Conservation (phyloP, 495 filamentous ascomycete genomes). For the Talaromyces adpressus region DNA sequence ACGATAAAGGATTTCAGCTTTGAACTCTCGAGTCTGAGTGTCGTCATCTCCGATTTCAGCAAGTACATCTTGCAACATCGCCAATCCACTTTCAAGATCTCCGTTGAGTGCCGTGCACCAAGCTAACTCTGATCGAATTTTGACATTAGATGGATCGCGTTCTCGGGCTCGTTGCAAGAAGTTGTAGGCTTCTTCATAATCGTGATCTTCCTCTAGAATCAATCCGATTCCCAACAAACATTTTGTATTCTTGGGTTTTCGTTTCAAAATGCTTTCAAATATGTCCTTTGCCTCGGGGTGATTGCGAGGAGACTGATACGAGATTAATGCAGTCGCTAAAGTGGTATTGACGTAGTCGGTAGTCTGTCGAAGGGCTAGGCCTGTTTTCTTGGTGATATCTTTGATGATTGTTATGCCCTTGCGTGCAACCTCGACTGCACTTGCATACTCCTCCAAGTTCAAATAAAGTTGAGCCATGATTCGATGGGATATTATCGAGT, state of each 20-base stretch:
- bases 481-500: constrained; percentile 76
- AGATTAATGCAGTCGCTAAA: constrained; percentile 75
- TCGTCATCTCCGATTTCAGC: constrained; percentile 47
- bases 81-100: constrained; percentile 54
- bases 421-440: constrained; percentile 67
- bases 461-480: constrained; percentile 82
- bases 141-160: constrained; percentile 63
- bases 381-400: constrained; percentile 56
- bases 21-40: constrained; percentile 57
- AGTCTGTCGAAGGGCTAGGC: constrained; percentile 57
- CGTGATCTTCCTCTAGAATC: constrained; percentile 86
- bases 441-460: constrained; percentile 80
- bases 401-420: constrained; percentile 56
- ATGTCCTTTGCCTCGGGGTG: constrained; percentile 78
- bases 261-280: constrained; percentile 70
- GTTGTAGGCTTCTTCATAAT: constrained; percentile 69
- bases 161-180: constrained; percentile 69
- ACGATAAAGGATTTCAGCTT: constrained; percentile 77
- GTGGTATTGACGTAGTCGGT: constrained; percentile 66
- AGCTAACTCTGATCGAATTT: constrained; percentile 72
- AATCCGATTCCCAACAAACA: constrained; percentile 86
- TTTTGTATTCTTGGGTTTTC: constrained; percentile 62
- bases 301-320: constrained; percentile 81
- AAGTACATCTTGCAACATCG: constrained; percentile 65
- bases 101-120: constrained; percentile 88